Percentiles rank a stretch among this genome's conserved stretches.
Conservation (phyloP, 176 grass and related monocot species). For the Panicum miliaceum region DNA sequence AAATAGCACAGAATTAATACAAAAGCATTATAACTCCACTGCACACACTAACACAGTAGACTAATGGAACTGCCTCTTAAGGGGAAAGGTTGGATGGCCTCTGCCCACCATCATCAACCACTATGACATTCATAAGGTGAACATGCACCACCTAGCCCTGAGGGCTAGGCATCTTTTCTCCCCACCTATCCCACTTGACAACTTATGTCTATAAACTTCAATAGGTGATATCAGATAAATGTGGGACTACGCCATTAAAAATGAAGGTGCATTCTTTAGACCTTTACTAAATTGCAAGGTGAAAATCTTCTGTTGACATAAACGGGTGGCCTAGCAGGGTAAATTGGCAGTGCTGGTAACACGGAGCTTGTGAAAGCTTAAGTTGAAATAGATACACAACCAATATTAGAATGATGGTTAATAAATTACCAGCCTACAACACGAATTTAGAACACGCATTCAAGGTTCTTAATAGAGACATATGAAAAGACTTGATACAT, state of each 20-base stretch:
- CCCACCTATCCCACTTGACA: constrained; percentile 14
- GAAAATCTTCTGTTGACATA: background rate
- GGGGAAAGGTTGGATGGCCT: background rate
- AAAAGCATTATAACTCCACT: background rate
- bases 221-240: background rate
- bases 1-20: constrained; percentile 3
- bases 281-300: background rate
- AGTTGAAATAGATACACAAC: background rate
- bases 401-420: constrained; percentile 17
- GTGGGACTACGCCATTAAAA: background rate
- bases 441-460: background rate
- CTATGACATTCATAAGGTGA: constrained; percentile 7
- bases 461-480: constrained; percentile 9
- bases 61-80: background rate
- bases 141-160: constrained; percentile 2
- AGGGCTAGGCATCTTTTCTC: background rate
- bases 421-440: background rate
- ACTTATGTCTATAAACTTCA: background rate
- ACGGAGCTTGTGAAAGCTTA: background rate
- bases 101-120: background rate
- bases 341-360: background rate
- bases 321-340: background rate
- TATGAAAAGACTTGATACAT: background rate
- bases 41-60: constrained; percentile 19
- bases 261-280: background rate